Evolutionary conservation across 2,329 filamentous ascomycete genomes (phyloP).

Genomic region (Fusarium guadeloupense): DNA sequence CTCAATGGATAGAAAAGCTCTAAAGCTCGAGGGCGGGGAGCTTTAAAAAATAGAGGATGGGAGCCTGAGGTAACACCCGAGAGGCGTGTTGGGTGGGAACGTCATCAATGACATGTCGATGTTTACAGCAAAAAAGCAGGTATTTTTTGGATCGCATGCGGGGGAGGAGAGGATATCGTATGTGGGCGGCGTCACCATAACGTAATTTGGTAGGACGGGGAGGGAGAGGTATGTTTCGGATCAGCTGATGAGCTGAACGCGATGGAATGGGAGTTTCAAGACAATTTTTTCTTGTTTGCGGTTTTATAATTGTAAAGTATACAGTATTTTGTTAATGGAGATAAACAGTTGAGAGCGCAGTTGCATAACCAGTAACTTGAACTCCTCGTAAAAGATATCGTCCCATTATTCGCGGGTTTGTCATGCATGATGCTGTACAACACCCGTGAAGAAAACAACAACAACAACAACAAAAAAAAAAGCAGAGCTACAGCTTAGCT

Average conservation of each 20-base stretch:
- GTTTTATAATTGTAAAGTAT: too few relatives aligned
- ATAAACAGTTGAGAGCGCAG: too few relatives aligned
- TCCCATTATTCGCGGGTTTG: background rate
- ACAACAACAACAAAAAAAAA: background rate
- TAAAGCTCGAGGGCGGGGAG: background rate
- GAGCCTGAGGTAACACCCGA: slow-evolving; percentile 10
- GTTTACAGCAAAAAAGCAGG: slow-evolving; percentile 27
- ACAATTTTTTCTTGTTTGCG: background rate
- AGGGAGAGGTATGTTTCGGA: slow-evolving; percentile 6
- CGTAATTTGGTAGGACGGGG: slow-evolving; percentile 34
- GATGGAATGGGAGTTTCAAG: background rate
- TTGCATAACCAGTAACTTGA: background rate
- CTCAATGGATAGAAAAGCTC: background rate
- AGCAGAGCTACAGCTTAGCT: background rate
- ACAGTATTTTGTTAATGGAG: too few relatives aligned
- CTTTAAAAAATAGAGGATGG: slow-evolving; percentile 20
- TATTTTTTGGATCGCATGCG: slow-evolving; percentile 40
- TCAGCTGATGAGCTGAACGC: slow-evolving; percentile 2
- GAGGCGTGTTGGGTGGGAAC: too few relatives aligned
- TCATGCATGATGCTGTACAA: background rate
- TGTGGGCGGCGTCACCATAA: slow-evolving; percentile 37
- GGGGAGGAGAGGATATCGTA: slow-evolving; percentile 21
- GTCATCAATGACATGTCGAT: slow-evolving; percentile 45
- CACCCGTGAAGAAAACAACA: background rate
- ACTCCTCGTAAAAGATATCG: background rate